phyloP scores from a whole-genome alignment of 1,284 basidiomycete species.

The Earliella scabrosa region DNA sequence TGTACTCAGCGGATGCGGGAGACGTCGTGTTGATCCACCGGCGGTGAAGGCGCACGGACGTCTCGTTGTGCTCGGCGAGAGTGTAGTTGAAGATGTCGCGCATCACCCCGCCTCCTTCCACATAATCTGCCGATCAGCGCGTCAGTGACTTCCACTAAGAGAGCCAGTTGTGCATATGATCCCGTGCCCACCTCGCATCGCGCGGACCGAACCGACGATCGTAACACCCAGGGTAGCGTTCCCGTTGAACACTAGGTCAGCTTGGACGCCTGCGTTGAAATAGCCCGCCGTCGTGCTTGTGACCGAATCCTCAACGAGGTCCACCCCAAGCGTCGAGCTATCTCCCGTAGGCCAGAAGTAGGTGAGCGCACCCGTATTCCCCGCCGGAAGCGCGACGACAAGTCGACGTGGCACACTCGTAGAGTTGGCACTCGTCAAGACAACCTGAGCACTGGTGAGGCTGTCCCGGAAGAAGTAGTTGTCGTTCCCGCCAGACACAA shows the following conservation, averaged over 20 bases:
- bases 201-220: conserved; percentile 45
- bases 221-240: conserved; percentile 44
- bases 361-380: conserved; percentile 43
- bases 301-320: conserved; percentile 30
- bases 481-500: conserved; percentile 39
- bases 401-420: conserved; percentile 33
- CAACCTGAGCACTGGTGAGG: conserved; percentile 41
- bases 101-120: conserved; percentile 39
- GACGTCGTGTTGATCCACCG: conserved; percentile 46
- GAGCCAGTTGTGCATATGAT: too few relatives aligned
- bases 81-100: conserved; percentile 49
- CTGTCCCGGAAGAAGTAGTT: conserved; percentile 48
- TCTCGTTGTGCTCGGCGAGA: conserved; percentile 36
- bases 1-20: conserved; percentile 31
- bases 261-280: conserved; percentile 43
- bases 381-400: conserved; percentile 45
- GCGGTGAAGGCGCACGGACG: conserved; percentile 40
- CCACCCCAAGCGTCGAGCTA: conserved; percentile 17
- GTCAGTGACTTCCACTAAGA: too few relatives aligned
- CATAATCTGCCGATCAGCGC: conserved; percentile 19
- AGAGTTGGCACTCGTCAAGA: conserved; percentile 38
- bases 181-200: conserved; percentile 36
- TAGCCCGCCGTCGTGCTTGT: conserved; percentile 30
- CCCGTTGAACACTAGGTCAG: conserved; percentile 37
- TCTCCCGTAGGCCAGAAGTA: conserved; percentile 39